Base-by-base conservation (phyloP, 805 yeast species). In the Suhomyces sp. region DNA sequence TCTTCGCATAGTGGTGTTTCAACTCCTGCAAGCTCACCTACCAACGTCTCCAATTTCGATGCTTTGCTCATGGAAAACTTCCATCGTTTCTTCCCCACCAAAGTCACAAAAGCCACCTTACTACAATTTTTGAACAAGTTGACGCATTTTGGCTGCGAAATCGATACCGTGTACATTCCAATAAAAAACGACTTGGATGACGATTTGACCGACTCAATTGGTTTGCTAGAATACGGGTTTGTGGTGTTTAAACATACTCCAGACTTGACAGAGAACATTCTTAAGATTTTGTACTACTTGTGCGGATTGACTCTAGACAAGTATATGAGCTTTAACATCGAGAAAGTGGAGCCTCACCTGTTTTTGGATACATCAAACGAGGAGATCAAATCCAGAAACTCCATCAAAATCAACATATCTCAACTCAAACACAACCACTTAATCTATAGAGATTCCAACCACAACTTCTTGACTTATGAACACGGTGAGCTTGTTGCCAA, bases 151-250 rank as follows among this genome's bases (percentile, higher is more conserved):
- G 81, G 74, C 59, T 81, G 82, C 23, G 72, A 69, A 12, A 74
- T 87, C 27, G 81, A 76, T 19, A 72, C 81, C 1, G 72, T 81
- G 10, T 80, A 80, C 53, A 68, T 85, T 57, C 91, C 91, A 1
- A 47, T 51, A 4, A 48, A 54, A 7, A 46, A 54, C 15, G 55
- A 53, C 3, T 22, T 46, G 56, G 17, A 46, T 19, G 23, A 62
- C 62, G 17, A 53, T 54, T 19, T 61, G 74, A 41, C 70, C 75
- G 54, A 79, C 78, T 12, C 31, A 7, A 6, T 42, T 8, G 4
- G 45, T 6, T 33, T 48, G 12, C 44, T 46, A 4, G 59, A 53
- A 23, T 81, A 79, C 58, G 88, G 85, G 0, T 85, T 79, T 58
- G 74, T 85, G 38, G 80, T 78, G 50, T 82, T 81, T 57, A 63